These are phyloP conservation scores for Cytauxzoon felis DNA, from an alignment of 169 alveolate genomes.

Conservation along the genomic window DNA sequence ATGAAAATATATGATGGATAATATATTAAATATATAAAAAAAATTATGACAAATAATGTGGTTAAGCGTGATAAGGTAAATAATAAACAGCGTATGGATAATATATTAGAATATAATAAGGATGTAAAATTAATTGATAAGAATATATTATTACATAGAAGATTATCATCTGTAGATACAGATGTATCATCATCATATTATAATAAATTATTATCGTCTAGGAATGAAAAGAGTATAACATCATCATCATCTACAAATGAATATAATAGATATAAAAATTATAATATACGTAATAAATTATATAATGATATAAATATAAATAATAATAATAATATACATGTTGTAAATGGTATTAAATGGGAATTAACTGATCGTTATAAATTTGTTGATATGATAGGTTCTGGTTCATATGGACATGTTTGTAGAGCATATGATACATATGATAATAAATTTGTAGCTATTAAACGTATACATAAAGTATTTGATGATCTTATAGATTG, in stretches of 20 bases:
- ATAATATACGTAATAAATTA: no score
- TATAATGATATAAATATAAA: conserved; percentile 6
- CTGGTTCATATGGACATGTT: conserved; percentile 92
- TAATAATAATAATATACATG: neutral
- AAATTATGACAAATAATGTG: neutral
- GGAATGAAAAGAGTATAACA: no score
- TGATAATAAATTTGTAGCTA: conserved; percentile 87
- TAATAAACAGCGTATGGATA: conserved; percentile 11
- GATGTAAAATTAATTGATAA: conserved; percentile 15
- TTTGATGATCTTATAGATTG: conserved; percentile 95
- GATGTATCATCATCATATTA: conserved; percentile 47
- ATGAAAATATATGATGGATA: no score
- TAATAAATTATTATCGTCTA: conserved; percentile 12
- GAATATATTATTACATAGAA: conserved; percentile 2
- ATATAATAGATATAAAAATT: no score
- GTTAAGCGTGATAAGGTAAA: neutral
- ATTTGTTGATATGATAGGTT: conserved; percentile 84
- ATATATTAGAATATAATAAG: neutral
- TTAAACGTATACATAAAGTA: conserved; percentile 90
- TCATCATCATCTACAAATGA: no score
- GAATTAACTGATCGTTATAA: conserved; percentile 80
- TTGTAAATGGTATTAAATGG: conserved; percentile 27
- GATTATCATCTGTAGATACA: conserved; percentile 51
- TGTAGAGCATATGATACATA: conserved; percentile 82
- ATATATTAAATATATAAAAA: no score